Conservation (phyloP, 1,139 yeast species). For the Taphrina flavorubra region DNA sequence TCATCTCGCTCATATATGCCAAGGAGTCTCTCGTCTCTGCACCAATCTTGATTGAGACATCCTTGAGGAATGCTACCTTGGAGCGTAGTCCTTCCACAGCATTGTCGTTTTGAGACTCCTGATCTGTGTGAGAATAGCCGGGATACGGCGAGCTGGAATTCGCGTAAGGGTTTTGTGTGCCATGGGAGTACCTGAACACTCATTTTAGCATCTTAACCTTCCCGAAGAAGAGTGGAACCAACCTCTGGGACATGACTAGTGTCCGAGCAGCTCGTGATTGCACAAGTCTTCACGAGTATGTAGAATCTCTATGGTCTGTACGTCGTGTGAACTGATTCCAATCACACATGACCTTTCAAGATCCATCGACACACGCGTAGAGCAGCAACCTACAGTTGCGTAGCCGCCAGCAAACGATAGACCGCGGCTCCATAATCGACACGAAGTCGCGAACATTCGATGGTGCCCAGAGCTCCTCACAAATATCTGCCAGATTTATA, state of each 20-base stretch:
- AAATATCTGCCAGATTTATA: constrained; percentile 4
- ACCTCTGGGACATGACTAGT: not conserved
- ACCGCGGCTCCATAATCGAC: constrained; percentile 2
- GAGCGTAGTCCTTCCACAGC: constrained; percentile 72
- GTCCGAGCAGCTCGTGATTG: too few relatives aligned
- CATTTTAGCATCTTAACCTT: not conserved
- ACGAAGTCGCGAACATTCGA: constrained; percentile 23
- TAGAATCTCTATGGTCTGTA: too few relatives aligned
- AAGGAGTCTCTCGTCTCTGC: constrained; percentile 79
- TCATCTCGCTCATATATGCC: constrained; percentile 44
- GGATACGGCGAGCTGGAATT: constrained; percentile 12
- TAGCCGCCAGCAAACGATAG: not conserved
- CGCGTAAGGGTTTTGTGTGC: constrained; percentile 30
- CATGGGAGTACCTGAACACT: constrained; percentile 14
- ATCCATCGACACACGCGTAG: too few relatives aligned
- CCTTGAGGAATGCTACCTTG: constrained; percentile 73
- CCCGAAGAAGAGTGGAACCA: not conserved
- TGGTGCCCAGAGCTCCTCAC: constrained; percentile 1
- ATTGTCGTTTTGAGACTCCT: constrained; percentile 85
- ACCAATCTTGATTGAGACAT: constrained; percentile 74
- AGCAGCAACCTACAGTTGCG: too few relatives aligned
- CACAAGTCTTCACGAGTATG: too few relatives aligned
- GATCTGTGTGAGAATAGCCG: constrained; percentile 43
- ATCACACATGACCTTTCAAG: too few relatives aligned
- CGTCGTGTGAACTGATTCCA: too few relatives aligned